Evolutionary conservation across 1,139 yeast genomes (phyloP).

Genomic region (Yamadazyma dushanensis): DNA sequence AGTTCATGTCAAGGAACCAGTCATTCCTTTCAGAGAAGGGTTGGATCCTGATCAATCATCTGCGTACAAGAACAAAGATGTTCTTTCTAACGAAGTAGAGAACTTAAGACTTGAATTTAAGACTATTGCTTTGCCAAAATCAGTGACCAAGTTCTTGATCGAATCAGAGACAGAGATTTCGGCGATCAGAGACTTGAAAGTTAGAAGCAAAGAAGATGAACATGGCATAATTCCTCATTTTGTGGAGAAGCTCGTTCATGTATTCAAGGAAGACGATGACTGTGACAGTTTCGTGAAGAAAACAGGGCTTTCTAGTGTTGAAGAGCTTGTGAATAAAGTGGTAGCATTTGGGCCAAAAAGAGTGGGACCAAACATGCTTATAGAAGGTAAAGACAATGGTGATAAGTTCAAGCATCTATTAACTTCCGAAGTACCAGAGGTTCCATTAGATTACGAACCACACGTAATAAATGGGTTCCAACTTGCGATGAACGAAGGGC

Average conservation of each 20-base stretch:
- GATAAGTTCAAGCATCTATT: conserved; percentile 34
- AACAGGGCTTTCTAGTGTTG: conserved; percentile 19
- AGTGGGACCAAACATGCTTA: conserved; percentile 72
- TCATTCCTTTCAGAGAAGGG: conserved; percentile 92
- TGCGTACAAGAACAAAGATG: conserved; percentile 18
- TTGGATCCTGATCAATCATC: conserved; percentile 32
- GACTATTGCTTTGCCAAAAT: conserved; percentile 58
- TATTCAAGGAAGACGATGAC: conserved; percentile 23
- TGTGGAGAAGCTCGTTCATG: conserved; percentile 28
- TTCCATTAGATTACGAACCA: conserved; percentile 55
- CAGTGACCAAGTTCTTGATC: conserved; percentile 50
- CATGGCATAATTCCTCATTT: conserved; percentile 21
- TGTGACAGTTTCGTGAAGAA: conserved; percentile 7
- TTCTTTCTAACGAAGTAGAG: conserved; percentile 31
- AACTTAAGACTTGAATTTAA: conserved; percentile 53
- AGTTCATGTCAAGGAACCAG: conserved; percentile 85
- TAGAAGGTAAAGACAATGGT: conserved; percentile 47
- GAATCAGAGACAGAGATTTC: conserved; percentile 42
- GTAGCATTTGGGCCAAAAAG: conserved; percentile 78
- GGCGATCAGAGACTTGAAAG: conserved; percentile 20
- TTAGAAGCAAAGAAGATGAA: conserved; percentile 10
- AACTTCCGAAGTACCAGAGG: conserved; percentile 16
- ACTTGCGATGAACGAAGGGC: conserved; percentile 81
- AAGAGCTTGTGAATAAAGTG: conserved; percentile 44
- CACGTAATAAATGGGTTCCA: conserved; percentile 83